A percentile compares a stretch with the other conserved stretches of the same genome.
Conservation (phyloP, 331 rosid genomes). For the Quercus lobata region DNA sequence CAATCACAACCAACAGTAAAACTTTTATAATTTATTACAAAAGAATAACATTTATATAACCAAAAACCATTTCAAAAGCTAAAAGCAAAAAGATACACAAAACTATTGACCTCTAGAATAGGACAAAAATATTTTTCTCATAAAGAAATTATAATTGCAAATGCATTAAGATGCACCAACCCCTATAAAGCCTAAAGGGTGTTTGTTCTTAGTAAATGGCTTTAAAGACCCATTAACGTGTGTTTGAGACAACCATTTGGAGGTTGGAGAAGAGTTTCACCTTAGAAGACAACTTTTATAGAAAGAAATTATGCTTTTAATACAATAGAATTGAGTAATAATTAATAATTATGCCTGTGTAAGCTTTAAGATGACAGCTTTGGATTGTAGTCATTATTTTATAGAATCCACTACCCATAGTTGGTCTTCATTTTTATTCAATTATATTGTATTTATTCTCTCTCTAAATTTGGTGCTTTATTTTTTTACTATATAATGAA, state of each 20-base stretch:
- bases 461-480: neutral
- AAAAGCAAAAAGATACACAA: too few species aligned
- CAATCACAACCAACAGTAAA: too few species aligned
- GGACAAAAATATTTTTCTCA: too few species aligned
- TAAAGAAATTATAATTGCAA: too few species aligned
- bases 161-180: too few species aligned
- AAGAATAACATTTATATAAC: too few species aligned
- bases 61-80: too few species aligned
- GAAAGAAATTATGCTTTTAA: neutral
- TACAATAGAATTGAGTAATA: neutral
- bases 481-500: too few species aligned
- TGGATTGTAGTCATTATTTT: neutral
- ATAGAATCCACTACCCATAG: neutral
- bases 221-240: conserved; percentile 8
- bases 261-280: conserved; percentile 17
- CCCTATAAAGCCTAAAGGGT: too few species aligned
- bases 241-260: conserved; percentile 8
- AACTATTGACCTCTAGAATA: too few species aligned
- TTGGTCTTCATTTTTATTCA: neutral
- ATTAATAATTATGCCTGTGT: neutral
- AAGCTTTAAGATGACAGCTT: neutral
- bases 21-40: too few species aligned
- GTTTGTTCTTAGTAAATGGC: neutral
- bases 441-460: neutral
- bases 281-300: conserved; percentile 23